Base-by-base conservation (phyloP, 2,329 filamentous ascomycete genomes). In the Ramularia collo-cygni region DNA sequence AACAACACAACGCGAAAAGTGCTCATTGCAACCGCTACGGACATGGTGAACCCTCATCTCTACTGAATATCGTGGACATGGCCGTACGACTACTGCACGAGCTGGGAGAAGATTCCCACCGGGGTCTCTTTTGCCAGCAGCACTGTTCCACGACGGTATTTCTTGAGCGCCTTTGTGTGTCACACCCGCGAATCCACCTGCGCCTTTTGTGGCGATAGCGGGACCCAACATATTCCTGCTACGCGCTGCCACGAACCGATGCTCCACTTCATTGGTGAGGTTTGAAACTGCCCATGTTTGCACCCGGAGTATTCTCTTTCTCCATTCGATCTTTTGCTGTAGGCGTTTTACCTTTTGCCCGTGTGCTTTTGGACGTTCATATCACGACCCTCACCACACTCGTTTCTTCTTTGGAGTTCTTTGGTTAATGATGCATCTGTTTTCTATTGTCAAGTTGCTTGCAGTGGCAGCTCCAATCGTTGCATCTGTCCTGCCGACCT, bases 391-490 rank as follows among this genome's bases (percentile, higher is more conserved):
- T n/a, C n/a, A n/a, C n/a, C n/a, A n/a, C n/a, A n/a, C n/a, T n/a
- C n/a, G n/a, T n/a, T n/a, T n/a, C n/a, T n/a, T n/a, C n/a, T n/a
- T n/a, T n/a, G n/a, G n/a, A n/a, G n/a, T n/a, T n/a, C n/a, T n/a
- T n/a, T n/a, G n/a, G 10, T 24, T 30, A 35, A 39, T 24, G 32
- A 47, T 47, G 44, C 39, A 38, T 30, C 42, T 47, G 31, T 34
- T 27, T 29, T 35, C 38, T 17, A 42, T 47, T 35, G 38, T 47
- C 31, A 47, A 42, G 41, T 28, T 44, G 26, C 27, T 43, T 27
- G 41, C 44, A 31, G 26, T 38, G 38, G 44, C 38, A 15, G 36
- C 44, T 34, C 41, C 44, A 42, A 44, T 42, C 30, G 41, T 35
- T 37, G 44, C 44, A 35, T 44, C 44, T 27, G 44, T 35, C 37